phyloP scores from a whole-genome alignment of 2,329 filamentous ascomycete species.

The Colletotrichum phormii region DNA sequence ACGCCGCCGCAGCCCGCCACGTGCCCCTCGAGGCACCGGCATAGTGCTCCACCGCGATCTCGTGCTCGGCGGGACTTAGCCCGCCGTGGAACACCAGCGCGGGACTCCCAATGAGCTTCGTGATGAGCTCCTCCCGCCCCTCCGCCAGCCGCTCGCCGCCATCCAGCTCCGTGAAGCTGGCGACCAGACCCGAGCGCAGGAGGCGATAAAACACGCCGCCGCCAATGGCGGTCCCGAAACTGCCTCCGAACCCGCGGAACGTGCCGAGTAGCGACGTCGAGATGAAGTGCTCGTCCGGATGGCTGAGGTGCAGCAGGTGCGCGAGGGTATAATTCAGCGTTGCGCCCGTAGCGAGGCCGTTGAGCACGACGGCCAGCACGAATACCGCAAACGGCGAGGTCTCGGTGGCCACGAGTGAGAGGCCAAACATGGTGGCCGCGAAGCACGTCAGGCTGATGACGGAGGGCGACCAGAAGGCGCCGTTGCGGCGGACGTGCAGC shows the following conservation, averaged over 20 bases:
- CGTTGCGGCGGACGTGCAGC: slow-evolving; percentile 78
- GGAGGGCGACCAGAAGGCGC: slow-evolving; percentile 77
- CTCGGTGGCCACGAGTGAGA: slow-evolving; percentile 67
- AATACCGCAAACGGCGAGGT: slow-evolving; percentile 64
- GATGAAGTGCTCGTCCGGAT: slow-evolving; percentile 76
- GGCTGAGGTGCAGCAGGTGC: slow-evolving; percentile 80
- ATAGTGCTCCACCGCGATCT: slow-evolving; percentile 61
- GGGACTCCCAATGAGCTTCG: slow-evolving; percentile 62
- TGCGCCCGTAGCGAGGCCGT: slow-evolving; percentile 79
- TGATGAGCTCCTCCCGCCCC: slow-evolving; percentile 54
- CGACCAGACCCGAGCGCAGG: slow-evolving; percentile 65
- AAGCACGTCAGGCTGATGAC: slow-evolving; percentile 73
- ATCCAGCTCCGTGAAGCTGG: slow-evolving; percentile 65
- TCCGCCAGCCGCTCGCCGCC: slow-evolving; percentile 47
- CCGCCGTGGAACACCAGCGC: slow-evolving; percentile 59
- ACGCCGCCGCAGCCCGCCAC: slow-evolving; percentile 59
- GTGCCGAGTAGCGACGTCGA: slow-evolving; percentile 81
- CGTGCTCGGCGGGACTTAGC: slow-evolving; percentile 53
- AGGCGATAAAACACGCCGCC: slow-evolving; percentile 79
- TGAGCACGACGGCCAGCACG: slow-evolving; percentile 71
- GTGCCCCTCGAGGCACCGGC: slow-evolving; percentile 56
- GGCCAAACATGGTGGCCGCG: slow-evolving; percentile 65
- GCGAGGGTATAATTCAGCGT: slow-evolving; percentile 84
- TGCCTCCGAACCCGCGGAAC: slow-evolving; percentile 84
- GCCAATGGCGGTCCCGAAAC: slow-evolving; percentile 83